Evolutionary conservation across 2,329 filamentous ascomycete genomes (phyloP).

Genomic region (Penicillium sclerotiorum): DNA sequence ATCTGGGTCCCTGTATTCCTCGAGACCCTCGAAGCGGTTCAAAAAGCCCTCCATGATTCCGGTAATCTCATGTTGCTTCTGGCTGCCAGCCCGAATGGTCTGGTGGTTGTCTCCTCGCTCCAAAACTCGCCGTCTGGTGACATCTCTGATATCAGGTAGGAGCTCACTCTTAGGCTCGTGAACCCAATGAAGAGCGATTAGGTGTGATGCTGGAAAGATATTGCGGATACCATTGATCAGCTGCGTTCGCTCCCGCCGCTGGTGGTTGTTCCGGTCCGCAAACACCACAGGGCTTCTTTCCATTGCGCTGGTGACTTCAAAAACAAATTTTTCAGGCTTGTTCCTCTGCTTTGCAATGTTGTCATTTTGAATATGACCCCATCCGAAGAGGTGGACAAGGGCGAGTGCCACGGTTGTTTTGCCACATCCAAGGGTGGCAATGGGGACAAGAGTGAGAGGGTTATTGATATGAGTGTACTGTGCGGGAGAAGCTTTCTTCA

Average conservation of each 20-base stretch:
- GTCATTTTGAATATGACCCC: constrained; percentile 96
- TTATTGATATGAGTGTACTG: constrained; percentile 60
- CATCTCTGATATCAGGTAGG: constrained; percentile 70
- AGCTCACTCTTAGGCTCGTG: constrained; percentile 66
- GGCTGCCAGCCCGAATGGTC: constrained; percentile 85
- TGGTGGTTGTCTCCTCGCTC: constrained; percentile 94
- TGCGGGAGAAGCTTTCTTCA: constrained; percentile 50
- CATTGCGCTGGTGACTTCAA: constrained; percentile 67
- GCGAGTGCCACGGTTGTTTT: constrained; percentile 92
- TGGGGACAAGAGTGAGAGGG: constrained; percentile 81
- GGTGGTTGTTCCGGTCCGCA: constrained; percentile 93
- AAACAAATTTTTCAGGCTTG: constrained; percentile 77
- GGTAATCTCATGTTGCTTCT: constrained; percentile 72
- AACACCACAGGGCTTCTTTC: constrained; percentile 71
- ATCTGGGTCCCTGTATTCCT: constrained; percentile 70
- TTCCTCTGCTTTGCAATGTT: constrained; percentile 79
- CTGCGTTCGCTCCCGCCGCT: constrained; percentile 83
- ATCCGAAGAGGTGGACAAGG: constrained; percentile 78
- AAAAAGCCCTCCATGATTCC: constrained; percentile 96
- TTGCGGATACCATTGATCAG: constrained; percentile 76
- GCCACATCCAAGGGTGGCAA: constrained; percentile 92
- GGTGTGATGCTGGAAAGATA: constrained; percentile 63
- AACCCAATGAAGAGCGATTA: constrained; percentile 86
- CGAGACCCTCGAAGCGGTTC: constrained; percentile 76
- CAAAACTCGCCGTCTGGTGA: constrained; percentile 78